phyloP scores from a whole-genome alignment of 331 rosid genomes.

The Pyracantha coccinea region DNA sequence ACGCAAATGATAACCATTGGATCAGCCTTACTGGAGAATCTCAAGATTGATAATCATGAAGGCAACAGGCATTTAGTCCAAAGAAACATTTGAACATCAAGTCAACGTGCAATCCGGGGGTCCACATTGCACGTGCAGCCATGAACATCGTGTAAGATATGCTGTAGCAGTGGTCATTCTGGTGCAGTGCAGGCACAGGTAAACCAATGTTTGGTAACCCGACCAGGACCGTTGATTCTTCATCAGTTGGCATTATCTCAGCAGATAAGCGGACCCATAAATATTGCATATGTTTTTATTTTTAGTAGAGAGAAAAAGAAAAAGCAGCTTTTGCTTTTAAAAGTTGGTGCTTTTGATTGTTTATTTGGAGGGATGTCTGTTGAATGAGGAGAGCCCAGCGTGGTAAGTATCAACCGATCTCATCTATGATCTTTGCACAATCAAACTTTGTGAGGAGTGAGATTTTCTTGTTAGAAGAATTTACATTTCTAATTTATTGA shows the following conservation, averaged over 20 bases:
- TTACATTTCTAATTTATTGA: too few species aligned
- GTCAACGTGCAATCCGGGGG: slow-evolving; percentile 34
- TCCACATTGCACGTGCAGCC: slow-evolving; percentile 48
- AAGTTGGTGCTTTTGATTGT: slow-evolving; percentile 52
- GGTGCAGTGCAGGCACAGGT: background rate
- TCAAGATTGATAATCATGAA: slow-evolving; percentile 13
- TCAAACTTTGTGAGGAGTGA: background rate
- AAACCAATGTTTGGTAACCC: background rate
- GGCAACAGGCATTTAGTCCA: slow-evolving; percentile 17
- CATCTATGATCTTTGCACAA: background rate
- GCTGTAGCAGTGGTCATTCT: slow-evolving; percentile 7
- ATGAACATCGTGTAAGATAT: slow-evolving; percentile 5
- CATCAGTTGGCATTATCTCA: background rate
- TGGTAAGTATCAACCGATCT: background rate
- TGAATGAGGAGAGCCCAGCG: slow-evolving; percentile 40
- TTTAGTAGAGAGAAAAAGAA: background rate
- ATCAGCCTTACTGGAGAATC: slow-evolving; percentile 9
- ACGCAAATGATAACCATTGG: background rate
- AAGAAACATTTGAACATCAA: slow-evolving; percentile 25
- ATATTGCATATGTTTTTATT: background rate
- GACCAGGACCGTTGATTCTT: slow-evolving; percentile 4
- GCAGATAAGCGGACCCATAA: background rate
- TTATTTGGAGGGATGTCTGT: slow-evolving; percentile 33
- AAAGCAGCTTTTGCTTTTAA: slow-evolving; percentile 47
- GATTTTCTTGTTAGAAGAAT: background rate